Conservation (phyloP, 768 basidiomycete genomes). For the Macrolepiota albuminosa region DNA sequence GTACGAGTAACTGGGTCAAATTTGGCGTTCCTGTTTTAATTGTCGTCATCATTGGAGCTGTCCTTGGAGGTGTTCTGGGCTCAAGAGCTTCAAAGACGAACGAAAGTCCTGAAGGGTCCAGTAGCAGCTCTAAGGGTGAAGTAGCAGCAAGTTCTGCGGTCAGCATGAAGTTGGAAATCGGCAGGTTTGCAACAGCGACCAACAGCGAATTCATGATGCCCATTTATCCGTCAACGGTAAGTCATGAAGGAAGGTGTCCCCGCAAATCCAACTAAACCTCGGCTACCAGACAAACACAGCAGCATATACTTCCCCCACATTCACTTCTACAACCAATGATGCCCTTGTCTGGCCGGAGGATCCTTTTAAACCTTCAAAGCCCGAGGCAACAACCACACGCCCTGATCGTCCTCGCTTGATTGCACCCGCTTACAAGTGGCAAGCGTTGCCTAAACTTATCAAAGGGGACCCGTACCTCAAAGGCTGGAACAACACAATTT, state of each 20-base stretch:
- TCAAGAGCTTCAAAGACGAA: conserved; percentile 43
- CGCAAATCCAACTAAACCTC: not conserved
- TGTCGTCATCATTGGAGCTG: conserved; percentile 58
- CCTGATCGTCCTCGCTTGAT: conserved; percentile 86
- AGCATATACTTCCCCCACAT: conserved; percentile 67
- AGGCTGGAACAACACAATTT: conserved; percentile 88
- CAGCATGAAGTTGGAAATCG: conserved; percentile 55
- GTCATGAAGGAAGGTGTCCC: conserved; percentile 26
- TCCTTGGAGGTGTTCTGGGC: conserved; percentile 80
- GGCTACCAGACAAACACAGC: conserved; percentile 64
- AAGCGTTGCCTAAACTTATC: conserved; percentile 73
- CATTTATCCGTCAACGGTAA: conserved; percentile 82
- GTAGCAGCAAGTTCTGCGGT: conserved; percentile 52
- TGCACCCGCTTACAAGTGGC: conserved; percentile 91
- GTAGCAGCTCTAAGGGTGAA: conserved; percentile 32
- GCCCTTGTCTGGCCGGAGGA: conserved; percentile 76
- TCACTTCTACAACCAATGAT: conserved; percentile 49
- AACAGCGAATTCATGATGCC: conserved; percentile 78
- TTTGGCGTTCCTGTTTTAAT: conserved; percentile 65
- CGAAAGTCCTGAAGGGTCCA: conserved; percentile 14
- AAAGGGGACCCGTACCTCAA: conserved; percentile 78
- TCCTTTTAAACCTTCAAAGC: conserved; percentile 62
- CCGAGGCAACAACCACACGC: conserved; percentile 57
- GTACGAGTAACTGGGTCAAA: conserved; percentile 69
- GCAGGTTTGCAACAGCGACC: conserved; percentile 73